Evolutionary conservation across 192 early-diverging fungal genomes (phyloP), one percentile per base, ranked within the genome.

Genomic region (Dissophora globulifera): DNA sequence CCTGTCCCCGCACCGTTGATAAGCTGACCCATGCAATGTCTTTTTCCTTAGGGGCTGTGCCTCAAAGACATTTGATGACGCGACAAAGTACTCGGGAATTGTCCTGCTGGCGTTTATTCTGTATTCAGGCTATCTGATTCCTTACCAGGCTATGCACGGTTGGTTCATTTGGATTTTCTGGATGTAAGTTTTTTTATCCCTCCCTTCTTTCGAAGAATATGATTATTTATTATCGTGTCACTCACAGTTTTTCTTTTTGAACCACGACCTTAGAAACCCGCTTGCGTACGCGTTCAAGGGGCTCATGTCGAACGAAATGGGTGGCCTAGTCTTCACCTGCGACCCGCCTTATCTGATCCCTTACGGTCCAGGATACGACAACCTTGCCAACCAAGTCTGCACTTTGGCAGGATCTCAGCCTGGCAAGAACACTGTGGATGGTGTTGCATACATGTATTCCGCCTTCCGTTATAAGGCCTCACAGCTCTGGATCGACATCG

Each of bases 71-170:
- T 82, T 88, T 52, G 81, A 85, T 40, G 62, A 76, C 40, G 88
- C 88, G 17, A 83, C 81, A 38, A 79, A 84, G 20, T 52, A 86
- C 33, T 80, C 85, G 19, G 85, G 85, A 51, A 57, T 89, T 27
- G 47, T 86, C 27, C 56, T 91, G 17, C 62, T 91, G 33, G 65
- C 84, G 3, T 67, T 83, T 48, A 79, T 84, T 49, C 54, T 88
- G 10, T 88, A 90, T 45, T 81, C 82, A 38, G 88, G 91, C 22
- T 92, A 87, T 49, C 81, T 87, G 50, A 87, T 91, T 52, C 86
- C 86, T 1, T 82, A 82, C 35, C 62, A 62, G n/a, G 61, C 82
- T 1, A 89, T 91, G 87, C 80, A 87, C 31, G 83, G 86, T 25
- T 87, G 85, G 88, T 74, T 89, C 19, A 69, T 58, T 25, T 87